These are phyloP conservation scores for Pythium phragmiticola DNA, from an alignment of 352 stramenopile species.

Conservation along the genomic window DNA sequence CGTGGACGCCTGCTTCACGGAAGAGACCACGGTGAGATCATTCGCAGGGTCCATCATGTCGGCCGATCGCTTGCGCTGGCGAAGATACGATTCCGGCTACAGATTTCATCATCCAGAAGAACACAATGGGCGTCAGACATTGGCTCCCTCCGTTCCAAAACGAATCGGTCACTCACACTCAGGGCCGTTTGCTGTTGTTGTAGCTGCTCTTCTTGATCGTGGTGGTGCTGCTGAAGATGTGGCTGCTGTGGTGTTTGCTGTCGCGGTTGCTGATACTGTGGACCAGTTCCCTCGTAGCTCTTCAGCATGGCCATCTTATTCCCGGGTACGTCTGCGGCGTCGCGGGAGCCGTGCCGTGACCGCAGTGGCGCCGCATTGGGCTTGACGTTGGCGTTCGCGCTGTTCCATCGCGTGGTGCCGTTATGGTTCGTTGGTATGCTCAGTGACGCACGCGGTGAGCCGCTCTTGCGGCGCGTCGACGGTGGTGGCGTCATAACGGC, in stretches of 20 bases:
- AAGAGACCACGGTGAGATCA: not conserved
- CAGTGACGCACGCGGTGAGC: not conserved
- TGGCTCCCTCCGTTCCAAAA: not conserved
- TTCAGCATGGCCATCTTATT: constrained; percentile 1
- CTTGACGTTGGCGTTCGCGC: not conserved
- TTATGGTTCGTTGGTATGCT: not conserved
- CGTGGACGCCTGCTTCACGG: not conserved
- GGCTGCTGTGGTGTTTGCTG: not conserved
- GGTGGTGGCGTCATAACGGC: constrained; percentile 1
- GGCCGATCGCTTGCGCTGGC: constrained; percentile 27
- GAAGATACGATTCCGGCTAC: constrained; percentile 17
- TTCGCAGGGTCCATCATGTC: constrained; percentile 25
- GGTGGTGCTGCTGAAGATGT: not conserved
- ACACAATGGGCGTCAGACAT: not conserved
- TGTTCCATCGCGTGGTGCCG: not conserved
- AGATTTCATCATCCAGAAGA: not conserved
- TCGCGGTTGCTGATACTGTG: not conserved
- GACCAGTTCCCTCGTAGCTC: not conserved
- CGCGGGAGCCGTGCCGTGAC: constrained; percentile 1
- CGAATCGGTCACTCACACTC: constrained; percentile 2
- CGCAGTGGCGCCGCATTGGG: constrained; percentile 4
- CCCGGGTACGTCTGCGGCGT: not conserved
- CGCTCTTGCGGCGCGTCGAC: constrained; percentile 12
- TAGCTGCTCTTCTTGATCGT: no score
- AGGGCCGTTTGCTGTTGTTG: not conserved